Evolutionary conservation across 257 asterid genomes (phyloP).

Genomic region (Penstemon newberryi): DNA sequence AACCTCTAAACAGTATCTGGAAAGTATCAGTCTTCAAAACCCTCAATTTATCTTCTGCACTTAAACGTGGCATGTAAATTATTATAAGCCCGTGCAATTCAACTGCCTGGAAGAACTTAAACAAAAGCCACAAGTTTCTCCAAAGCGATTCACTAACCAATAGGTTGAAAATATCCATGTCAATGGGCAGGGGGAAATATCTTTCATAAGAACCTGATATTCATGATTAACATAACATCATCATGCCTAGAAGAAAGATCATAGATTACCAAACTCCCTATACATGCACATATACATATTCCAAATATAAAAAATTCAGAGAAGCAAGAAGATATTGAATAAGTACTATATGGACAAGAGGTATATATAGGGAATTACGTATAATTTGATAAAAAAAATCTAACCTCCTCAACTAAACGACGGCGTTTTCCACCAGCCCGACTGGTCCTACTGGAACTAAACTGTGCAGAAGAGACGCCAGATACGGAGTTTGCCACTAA

Average conservation of each 20-base stretch:
- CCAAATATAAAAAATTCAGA: neutral
- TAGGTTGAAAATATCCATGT: too few relatives aligned
- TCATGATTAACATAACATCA: neutral
- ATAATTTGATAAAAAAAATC: neutral
- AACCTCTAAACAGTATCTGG: too few relatives aligned
- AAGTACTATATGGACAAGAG: slow-evolving; percentile 3
- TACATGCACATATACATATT: slow-evolving; percentile 4
- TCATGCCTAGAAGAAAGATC: neutral
- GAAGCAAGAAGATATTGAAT: slow-evolving; percentile 13
- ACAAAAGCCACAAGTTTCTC: too few relatives aligned
- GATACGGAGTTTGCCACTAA: slow-evolving; percentile 83
- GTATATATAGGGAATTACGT: neutral
- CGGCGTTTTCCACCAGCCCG: slow-evolving; percentile 92
- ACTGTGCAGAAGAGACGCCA: slow-evolving; percentile 64
- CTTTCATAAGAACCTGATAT: neutral
- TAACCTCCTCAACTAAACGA: slow-evolving; percentile 93
- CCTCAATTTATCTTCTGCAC: too few relatives aligned
- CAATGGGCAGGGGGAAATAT: neutral
- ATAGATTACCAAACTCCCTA: slow-evolving; percentile 9
- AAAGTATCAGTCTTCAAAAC: too few relatives aligned
- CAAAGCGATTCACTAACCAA: too few relatives aligned
- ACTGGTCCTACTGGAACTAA: slow-evolving; percentile 70
- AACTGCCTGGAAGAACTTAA: too few relatives aligned
- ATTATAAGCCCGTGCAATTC: too few relatives aligned
- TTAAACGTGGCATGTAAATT: too few relatives aligned